phyloP scores from a whole-genome alignment of 257 asterid species.

The Thymus quinquecostatus region DNA sequence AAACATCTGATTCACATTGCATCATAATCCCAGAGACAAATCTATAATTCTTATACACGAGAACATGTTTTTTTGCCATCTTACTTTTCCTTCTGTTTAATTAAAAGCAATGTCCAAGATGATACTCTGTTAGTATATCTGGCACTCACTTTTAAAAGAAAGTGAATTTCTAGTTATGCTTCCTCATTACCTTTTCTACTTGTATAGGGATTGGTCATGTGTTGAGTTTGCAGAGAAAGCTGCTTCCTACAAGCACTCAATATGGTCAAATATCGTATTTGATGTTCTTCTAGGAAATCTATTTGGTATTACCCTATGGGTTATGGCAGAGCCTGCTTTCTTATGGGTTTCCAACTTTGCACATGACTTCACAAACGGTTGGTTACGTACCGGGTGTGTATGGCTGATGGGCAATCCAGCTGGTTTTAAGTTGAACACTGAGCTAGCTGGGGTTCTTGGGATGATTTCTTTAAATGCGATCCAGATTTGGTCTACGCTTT shows the following conservation, averaged over 20 bases:
- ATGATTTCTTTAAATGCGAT: constrained; percentile 77
- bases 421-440: constrained; percentile 95
- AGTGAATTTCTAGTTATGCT: constrained; percentile 13
- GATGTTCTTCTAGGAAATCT: constrained; percentile 79
- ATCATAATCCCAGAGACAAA: constrained; percentile 4
- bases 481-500: constrained; percentile 93
- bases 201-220: constrained; percentile 67
- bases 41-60: constrained; percentile 10
- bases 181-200: constrained; percentile 30
- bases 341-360: constrained; percentile 57
- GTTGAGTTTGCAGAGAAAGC: constrained; percentile 85
- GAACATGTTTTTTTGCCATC: not conserved
- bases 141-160: constrained; percentile 3
- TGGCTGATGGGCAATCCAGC: constrained; percentile 99
- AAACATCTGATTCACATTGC: not conserved
- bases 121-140: constrained; percentile 12
- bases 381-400: constrained; percentile 88
- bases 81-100: not conserved
- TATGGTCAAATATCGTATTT: constrained; percentile 77
- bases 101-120: constrained; percentile 6
- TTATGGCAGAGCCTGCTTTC: constrained; percentile 57
- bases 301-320: constrained; percentile 68
- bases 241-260: constrained; percentile 65
- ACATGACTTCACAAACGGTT: constrained; percentile 66
- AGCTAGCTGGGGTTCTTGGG: constrained; percentile 96